phyloP scores from a whole-genome alignment of 1,284 basidiomycete species.

The Fistulina hepatica region DNA sequence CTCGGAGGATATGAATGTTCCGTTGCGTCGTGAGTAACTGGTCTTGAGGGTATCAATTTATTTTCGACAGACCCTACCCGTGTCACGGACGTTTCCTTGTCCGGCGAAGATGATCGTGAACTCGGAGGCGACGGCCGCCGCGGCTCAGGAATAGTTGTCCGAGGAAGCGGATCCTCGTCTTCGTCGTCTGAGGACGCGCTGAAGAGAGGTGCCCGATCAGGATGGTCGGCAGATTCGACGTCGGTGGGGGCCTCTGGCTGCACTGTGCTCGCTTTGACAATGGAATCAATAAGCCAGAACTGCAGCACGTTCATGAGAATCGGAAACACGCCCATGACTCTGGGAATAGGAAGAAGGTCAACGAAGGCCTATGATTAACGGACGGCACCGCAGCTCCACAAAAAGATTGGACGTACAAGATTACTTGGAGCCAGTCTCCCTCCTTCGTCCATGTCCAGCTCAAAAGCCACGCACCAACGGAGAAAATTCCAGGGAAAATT shows the following conservation, averaged over 20 bases:
- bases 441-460: conserved; percentile 60
- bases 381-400: neutral
- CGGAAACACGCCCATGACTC: conserved; percentile 89
- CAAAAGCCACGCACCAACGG: conserved; percentile 73
- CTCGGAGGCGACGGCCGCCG: conserved; percentile 24
- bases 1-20: conserved; percentile 10
- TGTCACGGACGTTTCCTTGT: neutral
- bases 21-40: neutral
- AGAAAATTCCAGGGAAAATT: conserved; percentile 61
- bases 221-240: conserved; percentile 24
- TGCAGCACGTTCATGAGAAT: conserved; percentile 88
- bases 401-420: conserved; percentile 81
- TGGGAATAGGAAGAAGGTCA: conserved; percentile 20
- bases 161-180: conserved; percentile 31
- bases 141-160: conserved; percentile 38
- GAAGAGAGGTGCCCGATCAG: conserved; percentile 51
- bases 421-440: conserved; percentile 61
- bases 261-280: conserved; percentile 58
- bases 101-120: conserved; percentile 12
- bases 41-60: neutral
- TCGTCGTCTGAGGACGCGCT: conserved; percentile 39
- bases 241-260: conserved; percentile 27
- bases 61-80: neutral
- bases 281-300: conserved; percentile 82
- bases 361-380: conserved; percentile 3